These are phyloP conservation scores for Penicillium paradoxum DNA, from an alignment of 495 filamentous ascomycete species.

Conservation along the genomic window DNA sequence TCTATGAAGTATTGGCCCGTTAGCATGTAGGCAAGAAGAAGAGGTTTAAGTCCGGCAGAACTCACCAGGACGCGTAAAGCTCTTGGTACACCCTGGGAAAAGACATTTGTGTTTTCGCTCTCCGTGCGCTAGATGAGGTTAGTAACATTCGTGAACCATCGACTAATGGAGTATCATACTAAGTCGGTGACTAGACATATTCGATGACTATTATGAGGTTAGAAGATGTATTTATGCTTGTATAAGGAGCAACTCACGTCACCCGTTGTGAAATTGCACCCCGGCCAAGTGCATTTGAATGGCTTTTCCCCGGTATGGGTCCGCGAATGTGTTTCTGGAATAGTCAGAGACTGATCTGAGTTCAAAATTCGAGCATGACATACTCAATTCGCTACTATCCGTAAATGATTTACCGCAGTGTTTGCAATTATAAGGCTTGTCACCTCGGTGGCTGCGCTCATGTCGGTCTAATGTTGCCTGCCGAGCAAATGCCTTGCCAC, in stretches of 20 bases:
- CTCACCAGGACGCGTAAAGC: conserved; percentile 46
- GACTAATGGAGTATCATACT: conserved; percentile 24
- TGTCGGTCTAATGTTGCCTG: conserved; percentile 46
- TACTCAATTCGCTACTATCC: conserved; percentile 48
- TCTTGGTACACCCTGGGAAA: conserved; percentile 41
- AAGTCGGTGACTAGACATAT: conserved; percentile 47
- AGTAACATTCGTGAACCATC: conserved; percentile 3
- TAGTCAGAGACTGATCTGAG: conserved; percentile 5
- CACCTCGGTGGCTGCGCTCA: conserved; percentile 50
- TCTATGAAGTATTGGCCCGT: conserved; percentile 21
- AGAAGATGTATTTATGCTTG: not conserved
- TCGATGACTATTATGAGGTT: conserved; percentile 34
- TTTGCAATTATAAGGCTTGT: conserved; percentile 46
- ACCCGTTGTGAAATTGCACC: conserved; percentile 44
- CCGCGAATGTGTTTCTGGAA: conserved; percentile 47
- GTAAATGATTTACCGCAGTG: conserved; percentile 44
- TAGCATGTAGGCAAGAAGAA: not conserved
- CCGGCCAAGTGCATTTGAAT: conserved; percentile 46
- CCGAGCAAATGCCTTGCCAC: conserved; percentile 44
- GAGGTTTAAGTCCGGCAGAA: not conserved
- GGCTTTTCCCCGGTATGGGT: conserved; percentile 51
- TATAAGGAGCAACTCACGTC: conserved; percentile 33
- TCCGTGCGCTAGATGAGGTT: conserved; percentile 32
- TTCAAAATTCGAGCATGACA: conserved; percentile 3
- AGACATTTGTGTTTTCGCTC: conserved; percentile 45